Evolutionary conservation across 331 rosid species (phyloP).

Genomic region (Phaseolus coccineus): DNA sequence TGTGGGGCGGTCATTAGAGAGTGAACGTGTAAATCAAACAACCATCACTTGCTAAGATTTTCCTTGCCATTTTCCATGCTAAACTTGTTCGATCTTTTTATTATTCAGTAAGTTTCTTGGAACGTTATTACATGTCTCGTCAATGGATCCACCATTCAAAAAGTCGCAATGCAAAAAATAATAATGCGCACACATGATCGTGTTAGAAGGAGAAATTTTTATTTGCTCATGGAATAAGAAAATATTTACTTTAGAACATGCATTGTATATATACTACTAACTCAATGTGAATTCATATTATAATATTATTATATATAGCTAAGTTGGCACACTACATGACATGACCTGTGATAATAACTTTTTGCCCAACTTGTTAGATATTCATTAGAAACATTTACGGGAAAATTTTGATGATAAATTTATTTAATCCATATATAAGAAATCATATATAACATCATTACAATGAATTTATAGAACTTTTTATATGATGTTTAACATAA

Average conservation of each 20-base stretch:
- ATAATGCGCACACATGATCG: background rate
- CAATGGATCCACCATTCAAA: slow-evolving; percentile 4
- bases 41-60: background rate
- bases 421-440: too few species aligned
- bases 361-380: too few species aligned
- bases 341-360: background rate
- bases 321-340: background rate
- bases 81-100: background rate
- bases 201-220: background rate
- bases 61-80: background rate
- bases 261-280: background rate
- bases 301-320: background rate
- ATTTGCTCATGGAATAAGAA: background rate
- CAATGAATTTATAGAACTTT: too few species aligned
- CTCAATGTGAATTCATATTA: background rate
- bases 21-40: slow-evolving; percentile 35
- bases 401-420: too few species aligned
- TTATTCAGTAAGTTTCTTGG: background rate
- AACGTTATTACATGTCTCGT: background rate
- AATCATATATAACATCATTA: too few species aligned
- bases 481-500: too few species aligned
- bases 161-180: background rate
- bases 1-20: slow-evolving; percentile 32
- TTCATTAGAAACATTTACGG: too few species aligned
- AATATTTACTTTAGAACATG: slow-evolving; percentile 2